phyloP scores from a whole-genome alignment of 768 basidiomycete genomes.

The Kwoniella shandongensis region DNA sequence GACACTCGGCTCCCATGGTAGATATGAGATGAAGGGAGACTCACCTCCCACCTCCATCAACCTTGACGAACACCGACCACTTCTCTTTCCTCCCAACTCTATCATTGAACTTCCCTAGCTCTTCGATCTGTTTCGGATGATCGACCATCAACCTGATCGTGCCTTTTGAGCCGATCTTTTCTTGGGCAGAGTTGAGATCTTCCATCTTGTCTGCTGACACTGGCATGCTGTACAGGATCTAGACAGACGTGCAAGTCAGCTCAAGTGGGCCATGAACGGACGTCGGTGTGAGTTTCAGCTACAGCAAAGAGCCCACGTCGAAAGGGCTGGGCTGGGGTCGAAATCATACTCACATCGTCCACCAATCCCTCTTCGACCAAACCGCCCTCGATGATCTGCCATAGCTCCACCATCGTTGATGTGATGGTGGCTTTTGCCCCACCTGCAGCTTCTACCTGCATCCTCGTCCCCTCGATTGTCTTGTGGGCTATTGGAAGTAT shows the following conservation, averaged over 20 bases:
- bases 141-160: constrained; percentile 70
- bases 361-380: constrained; percentile 70
- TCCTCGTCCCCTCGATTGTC: constrained; percentile 72
- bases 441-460: constrained; percentile 65
- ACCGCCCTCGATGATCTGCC: constrained; percentile 68
- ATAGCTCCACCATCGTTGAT: constrained; percentile 81
- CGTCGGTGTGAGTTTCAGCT: background rate
- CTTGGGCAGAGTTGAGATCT: constrained; percentile 65
- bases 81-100: constrained; percentile 53
- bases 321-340: background rate
- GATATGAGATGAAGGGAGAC: constrained; percentile 43
- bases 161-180: constrained; percentile 63
- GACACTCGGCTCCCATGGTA: background rate
- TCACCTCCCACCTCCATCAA: constrained; percentile 75
- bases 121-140: constrained; percentile 68
- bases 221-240: constrained; percentile 83
- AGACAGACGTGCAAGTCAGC: no score
- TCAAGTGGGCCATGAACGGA: background rate
- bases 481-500: constrained; percentile 56
- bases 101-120: constrained; percentile 61
- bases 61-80: constrained; percentile 79
- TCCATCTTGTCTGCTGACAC: constrained; percentile 68
- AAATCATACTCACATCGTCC: constrained; percentile 65
- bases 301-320: background rate
- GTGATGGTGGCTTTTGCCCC: constrained; percentile 66